Base-by-base conservation (phyloP, 2,329 filamentous ascomycete species). In the Penicillium sp. region DNA sequence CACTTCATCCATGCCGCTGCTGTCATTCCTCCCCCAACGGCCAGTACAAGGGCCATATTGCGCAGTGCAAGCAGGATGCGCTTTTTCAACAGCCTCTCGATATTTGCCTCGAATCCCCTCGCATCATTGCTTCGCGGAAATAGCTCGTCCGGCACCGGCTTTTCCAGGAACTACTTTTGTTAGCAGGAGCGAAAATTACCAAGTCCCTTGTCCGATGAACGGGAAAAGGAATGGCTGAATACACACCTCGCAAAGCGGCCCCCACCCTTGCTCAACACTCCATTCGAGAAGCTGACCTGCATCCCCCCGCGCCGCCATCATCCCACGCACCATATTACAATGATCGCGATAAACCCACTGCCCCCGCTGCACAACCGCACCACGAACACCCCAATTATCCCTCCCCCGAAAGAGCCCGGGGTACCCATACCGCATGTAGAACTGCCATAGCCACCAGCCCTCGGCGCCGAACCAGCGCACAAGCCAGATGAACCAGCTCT, bases 241-340 rank as follows among this genome's bases (percentile, higher is more conserved):
- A 53, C 31, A 26, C 41, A 61, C 62, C 54, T 64, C 35, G 59
- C 70, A 70, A 17, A 75, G 31, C n/a, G 71, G 70, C 58, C 64
- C 69, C 70, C 70, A 74, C n/a, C 70, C 71, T 64, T 72, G 69
- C 41, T 69, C 66, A 4, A 70, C 69, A 5, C 35, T 63, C 67
- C 65, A 73, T 45, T 72, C 68, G 17, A 73, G 54, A 51, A 71
- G 29, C n/a, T 62, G 31, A 7, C 70, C 64, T 3, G 31, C 8
- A 35, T 35, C 31, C 31, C 5, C 31, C 2, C 31, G 31, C n/a
- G 62, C 62, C 7, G 62, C 58, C 8, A 71, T 68, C 23, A 71
- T 46, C 2, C 67, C 68, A 26, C 69, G 61, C n/a, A 72, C 58
- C 65, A 70, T 72, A 26, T 66, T 67, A 38, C 64, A 69, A 51